Evolutionary conservation across 306 rosid species (phyloP).

Genomic region (Gynostemma pentaphyllum): DNA sequence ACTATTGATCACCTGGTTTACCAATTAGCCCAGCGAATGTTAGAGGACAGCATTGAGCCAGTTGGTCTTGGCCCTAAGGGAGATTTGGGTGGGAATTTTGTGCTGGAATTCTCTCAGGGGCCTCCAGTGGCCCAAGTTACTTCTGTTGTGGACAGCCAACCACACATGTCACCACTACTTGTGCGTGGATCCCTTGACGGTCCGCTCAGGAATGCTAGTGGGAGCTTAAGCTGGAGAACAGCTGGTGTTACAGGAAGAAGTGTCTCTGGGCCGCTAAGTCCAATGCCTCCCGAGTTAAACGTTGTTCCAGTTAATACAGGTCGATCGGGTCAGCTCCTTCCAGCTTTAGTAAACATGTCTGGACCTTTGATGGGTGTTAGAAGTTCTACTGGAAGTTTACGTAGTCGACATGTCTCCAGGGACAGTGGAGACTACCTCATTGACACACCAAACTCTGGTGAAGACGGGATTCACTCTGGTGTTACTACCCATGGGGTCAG

Average conservation of each 20-base stretch:
- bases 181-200: conserved; percentile 98
- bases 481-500: conserved; percentile 54
- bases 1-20: conserved; percentile 97
- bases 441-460: conserved; percentile 98
- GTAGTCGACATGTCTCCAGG: conserved; percentile 95
- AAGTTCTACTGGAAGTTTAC: conserved; percentile 90
- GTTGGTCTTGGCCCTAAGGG: conserved; percentile 50
- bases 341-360: conserved; percentile 88
- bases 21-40: conserved; percentile 87
- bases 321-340: conserved; percentile 94
- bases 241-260: conserved; percentile 93
- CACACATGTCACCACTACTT: conserved; percentile 99
- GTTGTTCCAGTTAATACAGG: conserved; percentile 76
- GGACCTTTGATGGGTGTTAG: conserved; percentile 99
- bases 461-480: conserved; percentile 68
- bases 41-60: conserved; percentile 88
- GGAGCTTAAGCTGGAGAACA: conserved; percentile 98
- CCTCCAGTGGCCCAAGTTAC: conserved; percentile 81
- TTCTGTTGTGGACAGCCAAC: conserved; percentile 81
- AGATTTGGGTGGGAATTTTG: conserved; percentile 66
- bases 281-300: conserved; percentile 94
- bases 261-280: conserved; percentile 92
- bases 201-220: conserved; percentile 94
- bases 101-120: conserved; percentile 96
- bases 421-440: conserved; percentile 98